Evolutionary conservation across 2,329 filamentous ascomycete genomes (phyloP), one percentile per base, ranked within the genome.

Genomic region (Aureobasidium sp.): DNA sequence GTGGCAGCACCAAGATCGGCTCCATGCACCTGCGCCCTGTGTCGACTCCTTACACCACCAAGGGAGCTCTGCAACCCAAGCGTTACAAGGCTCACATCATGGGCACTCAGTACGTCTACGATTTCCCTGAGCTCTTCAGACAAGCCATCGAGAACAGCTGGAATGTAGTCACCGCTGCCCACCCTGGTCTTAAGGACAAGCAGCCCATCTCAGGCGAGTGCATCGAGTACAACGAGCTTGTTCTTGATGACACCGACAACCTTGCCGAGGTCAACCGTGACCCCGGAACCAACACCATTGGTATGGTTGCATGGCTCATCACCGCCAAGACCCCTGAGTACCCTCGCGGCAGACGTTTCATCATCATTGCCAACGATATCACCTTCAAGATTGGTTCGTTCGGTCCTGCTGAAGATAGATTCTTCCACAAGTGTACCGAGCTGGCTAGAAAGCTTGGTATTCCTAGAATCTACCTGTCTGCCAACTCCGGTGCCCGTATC

Each of bases 371-470:
- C 82, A 99, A 99, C 82, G 94, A 99, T 72, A 99, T 99, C 75
- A 99, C 94, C 21, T 97, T 91, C 84, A 95, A 95, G 82, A 99
- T 97, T 74, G 94, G 94, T 71, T 96, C 91, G 2, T 99, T 99
- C 74, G 94, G 94, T 58, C 94, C 94, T 44, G 87, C 88, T 77
- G 94, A 99, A 79, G 94, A 99, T 77, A 88, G 90, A 70, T 99
- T 96, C 85, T 99, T 99, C 86, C 84, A 95, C 82, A 97, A 97
- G 83, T 99, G 94, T 80, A 97, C 94, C 10, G 92, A 99, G 77
- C 82, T 97, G 67, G 94, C 94, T 65, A 87, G 92, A 70, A 93
- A 91, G 81, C 82, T 97, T 64, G 94, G 94, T 44, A 96, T 99
- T 70, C 94, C 94, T 27, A 90, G 94, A 68, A 93, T 99, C 73